Conservation (phyloP, 139 green algal species). For the Pleodorina starrii region DNA sequence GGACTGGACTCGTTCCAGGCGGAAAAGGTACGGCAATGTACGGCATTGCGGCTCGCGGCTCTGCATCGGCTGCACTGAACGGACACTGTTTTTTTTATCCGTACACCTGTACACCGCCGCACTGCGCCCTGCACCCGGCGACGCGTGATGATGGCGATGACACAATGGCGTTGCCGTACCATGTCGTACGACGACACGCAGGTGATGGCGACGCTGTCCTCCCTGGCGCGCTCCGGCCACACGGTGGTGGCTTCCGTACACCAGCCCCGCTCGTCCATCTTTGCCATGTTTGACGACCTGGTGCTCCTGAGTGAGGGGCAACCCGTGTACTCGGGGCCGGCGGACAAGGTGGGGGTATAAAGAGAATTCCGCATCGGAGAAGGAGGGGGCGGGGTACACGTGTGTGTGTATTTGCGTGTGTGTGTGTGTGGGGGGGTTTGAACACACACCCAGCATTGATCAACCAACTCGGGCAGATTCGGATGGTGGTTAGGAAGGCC, state of each 20-base stretch:
- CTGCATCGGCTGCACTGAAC: too few relatives aligned
- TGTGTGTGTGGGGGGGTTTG: too few relatives aligned
- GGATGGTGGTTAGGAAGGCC: too few relatives aligned
- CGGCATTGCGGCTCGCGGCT: too few relatives aligned
- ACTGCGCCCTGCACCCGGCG: too few relatives aligned
- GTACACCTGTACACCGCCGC: too few relatives aligned
- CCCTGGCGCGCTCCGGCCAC: constrained; percentile 74
- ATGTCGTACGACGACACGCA: background rate
- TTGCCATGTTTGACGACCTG: constrained; percentile 93
- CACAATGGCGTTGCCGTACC: too few relatives aligned
- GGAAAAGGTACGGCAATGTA: constrained; percentile 76
- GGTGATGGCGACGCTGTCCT: constrained; percentile 79
- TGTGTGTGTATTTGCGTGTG: background rate
- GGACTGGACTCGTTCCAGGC: constrained; percentile 91
- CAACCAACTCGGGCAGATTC: too few relatives aligned
- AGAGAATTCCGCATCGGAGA: too few relatives aligned
- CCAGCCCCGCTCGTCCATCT: constrained; percentile 91
- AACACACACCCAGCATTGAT: too few relatives aligned
- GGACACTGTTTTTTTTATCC: too few relatives aligned
- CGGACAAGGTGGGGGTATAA: constrained; percentile 44
- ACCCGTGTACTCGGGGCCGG: constrained; percentile 75
- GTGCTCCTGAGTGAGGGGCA: constrained; percentile 81
- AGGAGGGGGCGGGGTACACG: background rate
- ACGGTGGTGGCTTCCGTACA: constrained; percentile 88
- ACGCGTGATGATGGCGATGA: too few relatives aligned